Evolutionary conservation across 306 rosid species (phyloP), one percentile per base, ranked within the genome.

Genomic region (Macrotyloma uniflorum): DNA sequence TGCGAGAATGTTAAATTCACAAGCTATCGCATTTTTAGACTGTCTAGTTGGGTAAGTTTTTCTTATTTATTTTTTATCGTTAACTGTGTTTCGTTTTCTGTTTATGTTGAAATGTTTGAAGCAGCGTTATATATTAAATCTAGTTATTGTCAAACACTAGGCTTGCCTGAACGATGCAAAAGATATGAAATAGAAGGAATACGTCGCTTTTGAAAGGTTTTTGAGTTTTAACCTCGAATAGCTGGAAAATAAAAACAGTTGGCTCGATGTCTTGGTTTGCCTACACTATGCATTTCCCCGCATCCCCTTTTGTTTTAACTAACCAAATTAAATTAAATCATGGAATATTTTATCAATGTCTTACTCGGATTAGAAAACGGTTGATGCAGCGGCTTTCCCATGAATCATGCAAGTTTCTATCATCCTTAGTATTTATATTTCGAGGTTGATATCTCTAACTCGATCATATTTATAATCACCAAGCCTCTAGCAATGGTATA

Each of bases 11-110:
- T 78, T 82, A 47, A 91, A 82, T 32, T 90, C 78, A 23, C 86
- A 85, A 70, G 97, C 88, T 80, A 82, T 78, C 4, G 15, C 83
- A 64, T 86, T 92, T 62, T 62, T 94, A 28, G 85, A 83, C 79
- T 84, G 66, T 77, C 74, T 94, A 78, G 83, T 94, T 51, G 66
- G 95, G 98, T 94, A 85, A 84, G 76, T 47, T 32, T 79, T 70
- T 32, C 6, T 19, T 14, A 42, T 50, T 1, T 54, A 43, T 73
- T 67, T 50, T 45, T 2, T 30, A 28, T 43, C 24, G 6, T 78
- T 11, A 57, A 57, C 63, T 57, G n/a, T 10, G 0, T 10, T 54
- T 57, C 67, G 43, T 67, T 58, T 6, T 33, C 24, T 62, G 13
- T 50, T 61, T 76, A 8, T 16, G 69, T 35, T 14, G 38, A 40